Percentiles rank a stretch among this genome's conserved stretches.
Conservation (phyloP, 805 yeast genomes). For the Ogataea degrootiae region DNA sequence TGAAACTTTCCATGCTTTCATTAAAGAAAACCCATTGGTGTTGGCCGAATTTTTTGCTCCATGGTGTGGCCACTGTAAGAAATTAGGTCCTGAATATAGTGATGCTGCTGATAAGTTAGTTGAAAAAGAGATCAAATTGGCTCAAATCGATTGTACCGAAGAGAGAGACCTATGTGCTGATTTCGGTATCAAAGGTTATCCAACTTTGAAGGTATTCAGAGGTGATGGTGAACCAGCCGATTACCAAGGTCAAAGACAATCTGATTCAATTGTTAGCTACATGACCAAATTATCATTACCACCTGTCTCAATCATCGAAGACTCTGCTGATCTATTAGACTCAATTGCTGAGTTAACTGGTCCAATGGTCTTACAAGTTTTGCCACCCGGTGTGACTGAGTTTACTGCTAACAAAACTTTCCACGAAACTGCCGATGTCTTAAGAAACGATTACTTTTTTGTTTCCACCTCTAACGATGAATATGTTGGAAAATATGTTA, state of each 20-base stretch:
- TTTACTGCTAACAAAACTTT: conserved; percentile 51
- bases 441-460: conserved; percentile 64
- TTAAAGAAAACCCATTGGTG: conserved; percentile 70
- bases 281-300: conserved; percentile 84
- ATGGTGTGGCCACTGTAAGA: conserved; percentile 98
- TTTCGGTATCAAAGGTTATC: conserved; percentile 74
- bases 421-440: conserved; percentile 52
- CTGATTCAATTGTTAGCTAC: conserved; percentile 70
- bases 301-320: conserved; percentile 50
- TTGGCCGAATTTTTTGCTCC: conserved; percentile 89
- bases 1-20: conserved; percentile 59
- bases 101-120: conserved; percentile 65
- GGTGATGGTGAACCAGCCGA: conserved; percentile 47
- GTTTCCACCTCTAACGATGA: conserved; percentile 40
- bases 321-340: conserved; percentile 45
- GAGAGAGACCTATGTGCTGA: conserved; percentile 66
- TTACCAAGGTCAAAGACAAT: conserved; percentile 81
- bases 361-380: conserved; percentile 53
- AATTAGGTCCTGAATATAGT: conserved; percentile 73
- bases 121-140: conserved; percentile 62
- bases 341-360: conserved; percentile 42
- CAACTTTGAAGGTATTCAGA: conserved; percentile 75
- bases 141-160: conserved; percentile 82
- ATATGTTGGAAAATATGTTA: conserved; percentile 32
- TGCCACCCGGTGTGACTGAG: conserved; percentile 28